A percentile compares a stretch with the other conserved stretches of the same genome.
Conservation (phyloP, 2,329 filamentous ascomycete species). For the Talaromyces amestolkiae region DNA sequence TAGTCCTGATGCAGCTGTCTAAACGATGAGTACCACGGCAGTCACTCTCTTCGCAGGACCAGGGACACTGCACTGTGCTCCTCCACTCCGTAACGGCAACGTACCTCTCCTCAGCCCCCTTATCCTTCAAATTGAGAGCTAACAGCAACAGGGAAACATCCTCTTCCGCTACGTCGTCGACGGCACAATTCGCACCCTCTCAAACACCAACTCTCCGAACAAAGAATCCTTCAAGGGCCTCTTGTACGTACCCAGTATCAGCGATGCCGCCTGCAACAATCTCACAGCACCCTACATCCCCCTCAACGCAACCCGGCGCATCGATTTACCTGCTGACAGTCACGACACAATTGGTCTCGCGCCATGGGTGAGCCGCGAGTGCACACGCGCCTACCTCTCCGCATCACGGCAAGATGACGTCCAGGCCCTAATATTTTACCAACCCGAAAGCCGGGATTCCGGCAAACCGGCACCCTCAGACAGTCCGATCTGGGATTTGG, state of each 20-base stretch:
- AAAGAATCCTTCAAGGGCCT: conserved; percentile 70
- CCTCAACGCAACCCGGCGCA: conserved; percentile 67
- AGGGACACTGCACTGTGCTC: conserved; percentile 32
- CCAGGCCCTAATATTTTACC: conserved; percentile 58
- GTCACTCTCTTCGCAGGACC: conserved; percentile 38
- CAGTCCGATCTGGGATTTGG: conserved; percentile 67
- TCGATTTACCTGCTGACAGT: conserved; percentile 65
- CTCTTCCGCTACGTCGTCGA: conserved; percentile 38
- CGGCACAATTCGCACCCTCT: conserved; percentile 71
- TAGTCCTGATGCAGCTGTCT: conserved; percentile 5
- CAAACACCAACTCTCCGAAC: conserved; percentile 61
- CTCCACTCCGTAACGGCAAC: conserved; percentile 30
- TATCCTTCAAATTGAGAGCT: not conserved
- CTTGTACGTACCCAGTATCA: conserved; percentile 77
- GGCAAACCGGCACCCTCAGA: conserved; percentile 63
- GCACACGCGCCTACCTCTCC: conserved; percentile 69
- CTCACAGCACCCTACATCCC: conserved; percentile 67
- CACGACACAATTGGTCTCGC: conserved; percentile 78
- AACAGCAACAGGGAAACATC: conserved; percentile 29
- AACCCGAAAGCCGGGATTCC: conserved; percentile 46
- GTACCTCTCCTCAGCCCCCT: conserved; percentile 27
- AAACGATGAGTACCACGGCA: conserved; percentile 26
- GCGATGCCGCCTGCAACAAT: conserved; percentile 59
- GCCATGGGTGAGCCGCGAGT: conserved; percentile 76
- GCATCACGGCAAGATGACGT: conserved; percentile 61